These are phyloP conservation scores for Pestalotiopsis sp. DNA, from an alignment of 2,329 filamentous ascomycete species.

Conservation along the genomic window DNA sequence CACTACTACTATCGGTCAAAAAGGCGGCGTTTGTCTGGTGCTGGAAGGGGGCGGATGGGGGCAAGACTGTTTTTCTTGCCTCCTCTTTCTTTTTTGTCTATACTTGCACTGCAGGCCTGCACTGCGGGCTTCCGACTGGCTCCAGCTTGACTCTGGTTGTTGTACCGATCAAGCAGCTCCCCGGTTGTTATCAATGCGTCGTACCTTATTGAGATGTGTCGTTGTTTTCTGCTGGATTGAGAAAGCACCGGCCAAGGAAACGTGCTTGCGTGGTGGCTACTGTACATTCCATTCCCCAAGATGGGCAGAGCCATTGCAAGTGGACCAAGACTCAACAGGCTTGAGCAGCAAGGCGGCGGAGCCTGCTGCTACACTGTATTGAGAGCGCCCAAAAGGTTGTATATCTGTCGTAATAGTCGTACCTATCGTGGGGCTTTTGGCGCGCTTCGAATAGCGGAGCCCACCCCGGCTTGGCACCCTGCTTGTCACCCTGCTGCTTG, in stretches of 20 bases:
- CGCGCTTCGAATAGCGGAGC: background rate
- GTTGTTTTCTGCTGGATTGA: background rate
- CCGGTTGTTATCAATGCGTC: conserved; percentile 18
- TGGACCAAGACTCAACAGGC: background rate
- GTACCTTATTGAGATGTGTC: conserved; percentile 13
- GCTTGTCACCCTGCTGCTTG: background rate
- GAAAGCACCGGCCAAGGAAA: background rate
- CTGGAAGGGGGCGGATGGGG: background rate
- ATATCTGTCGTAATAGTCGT: conserved; percentile 12
- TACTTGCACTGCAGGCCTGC: background rate
- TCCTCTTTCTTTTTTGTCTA: background rate
- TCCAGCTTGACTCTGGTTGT: conserved; percentile 11
- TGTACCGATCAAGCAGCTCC: conserved; percentile 15
- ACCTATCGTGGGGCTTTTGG: background rate
- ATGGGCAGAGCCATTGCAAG: background rate
- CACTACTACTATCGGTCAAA: background rate
- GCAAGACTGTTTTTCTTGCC: conserved; percentile 8
- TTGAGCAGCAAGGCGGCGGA: background rate
- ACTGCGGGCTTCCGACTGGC: background rate
- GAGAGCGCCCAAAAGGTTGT: conserved; percentile 9
- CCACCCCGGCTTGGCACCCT: conserved; percentile 4
- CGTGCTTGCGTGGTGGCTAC: background rate
- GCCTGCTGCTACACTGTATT: conserved; percentile 12
- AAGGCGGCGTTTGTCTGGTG: no score
- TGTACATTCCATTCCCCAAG: background rate